Conservation (phyloP, 805 yeast species). For the Brettanomyces custersianus region DNA sequence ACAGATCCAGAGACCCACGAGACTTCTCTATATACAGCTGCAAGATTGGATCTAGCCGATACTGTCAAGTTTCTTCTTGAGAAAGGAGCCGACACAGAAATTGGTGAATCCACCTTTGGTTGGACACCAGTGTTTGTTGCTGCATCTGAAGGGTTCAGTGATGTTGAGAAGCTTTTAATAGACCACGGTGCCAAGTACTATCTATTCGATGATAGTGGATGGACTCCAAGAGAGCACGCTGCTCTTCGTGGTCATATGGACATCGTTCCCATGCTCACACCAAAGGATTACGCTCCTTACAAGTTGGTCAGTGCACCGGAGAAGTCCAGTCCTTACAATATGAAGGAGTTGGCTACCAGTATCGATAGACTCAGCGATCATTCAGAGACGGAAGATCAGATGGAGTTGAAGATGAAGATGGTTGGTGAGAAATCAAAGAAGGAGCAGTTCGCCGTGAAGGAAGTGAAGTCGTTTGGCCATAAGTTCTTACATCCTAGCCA, state of each 20-base stretch:
- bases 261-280: conserved; percentile 55
- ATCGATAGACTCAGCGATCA: conserved; percentile 19
- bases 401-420: conserved; percentile 4
- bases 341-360: conserved; percentile 15
- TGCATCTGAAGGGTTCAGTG: conserved; percentile 70
- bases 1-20: conserved; percentile 57
- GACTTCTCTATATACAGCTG: conserved; percentile 76
- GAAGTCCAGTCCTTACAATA: conserved; percentile 22
- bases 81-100: conserved; percentile 62
- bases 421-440: conserved; percentile 8
- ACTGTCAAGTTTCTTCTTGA: conserved; percentile 48
- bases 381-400: conserved; percentile 5
- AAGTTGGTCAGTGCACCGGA: conserved; percentile 12
- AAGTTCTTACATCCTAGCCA: conserved; percentile 56
- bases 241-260: conserved; percentile 77
- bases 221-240: conserved; percentile 98
- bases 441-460: conserved; percentile 30
- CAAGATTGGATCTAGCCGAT: conserved; percentile 48
- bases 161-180: conserved; percentile 48
- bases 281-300: conserved; percentile 32
- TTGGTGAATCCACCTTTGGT: conserved; percentile 70
- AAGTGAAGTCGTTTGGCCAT: conserved; percentile 83
- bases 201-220: conserved; percentile 72
- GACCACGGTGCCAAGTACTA: conserved; percentile 44
- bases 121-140: conserved; percentile 94